These are phyloP conservation scores for Ilex asprella DNA, from an alignment of 257 asterid genomes.

Conservation along the genomic window DNA sequence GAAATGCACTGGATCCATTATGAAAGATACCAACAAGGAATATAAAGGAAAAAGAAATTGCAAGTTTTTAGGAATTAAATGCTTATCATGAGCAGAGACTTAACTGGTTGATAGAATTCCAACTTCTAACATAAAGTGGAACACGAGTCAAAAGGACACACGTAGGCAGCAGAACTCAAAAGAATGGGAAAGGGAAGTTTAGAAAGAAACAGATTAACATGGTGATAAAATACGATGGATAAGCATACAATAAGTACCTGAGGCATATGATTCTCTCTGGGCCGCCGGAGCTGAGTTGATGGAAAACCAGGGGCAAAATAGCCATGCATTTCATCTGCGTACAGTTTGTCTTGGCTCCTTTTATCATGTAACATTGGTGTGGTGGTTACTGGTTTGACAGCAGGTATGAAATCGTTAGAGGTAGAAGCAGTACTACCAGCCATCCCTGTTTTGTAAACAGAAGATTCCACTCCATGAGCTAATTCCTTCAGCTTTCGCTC, in stretches of 20 bases:
- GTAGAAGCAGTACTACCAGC: conserved; percentile 7
- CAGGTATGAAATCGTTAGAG: conserved; percentile 22
- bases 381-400: conserved; percentile 18
- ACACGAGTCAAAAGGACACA: too few relatives aligned
- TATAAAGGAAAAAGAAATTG: too few relatives aligned
- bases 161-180: too few relatives aligned
- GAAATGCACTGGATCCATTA: too few relatives aligned
- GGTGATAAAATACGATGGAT: background rate
- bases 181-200: background rate
- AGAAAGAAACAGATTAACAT: background rate
- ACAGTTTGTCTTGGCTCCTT: conserved; percentile 22
- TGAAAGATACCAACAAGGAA: too few relatives aligned
- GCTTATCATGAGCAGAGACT: too few relatives aligned
- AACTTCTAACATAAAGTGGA: too few relatives aligned
- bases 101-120: too few relatives aligned
- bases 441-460: conserved; percentile 24
- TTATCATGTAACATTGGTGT: conserved; percentile 27
- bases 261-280: conserved; percentile 21
- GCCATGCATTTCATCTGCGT: conserved; percentile 29
- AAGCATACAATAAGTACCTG: conserved; percentile 32
- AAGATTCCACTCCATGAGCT: conserved; percentile 49
- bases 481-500: conserved; percentile 76
- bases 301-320: conserved; percentile 20
- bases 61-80: too few relatives aligned
- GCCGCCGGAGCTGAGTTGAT: conserved; percentile 23